phyloP scores from a whole-genome alignment of 305 asterid genomes.

The Fraxinus nigra region DNA sequence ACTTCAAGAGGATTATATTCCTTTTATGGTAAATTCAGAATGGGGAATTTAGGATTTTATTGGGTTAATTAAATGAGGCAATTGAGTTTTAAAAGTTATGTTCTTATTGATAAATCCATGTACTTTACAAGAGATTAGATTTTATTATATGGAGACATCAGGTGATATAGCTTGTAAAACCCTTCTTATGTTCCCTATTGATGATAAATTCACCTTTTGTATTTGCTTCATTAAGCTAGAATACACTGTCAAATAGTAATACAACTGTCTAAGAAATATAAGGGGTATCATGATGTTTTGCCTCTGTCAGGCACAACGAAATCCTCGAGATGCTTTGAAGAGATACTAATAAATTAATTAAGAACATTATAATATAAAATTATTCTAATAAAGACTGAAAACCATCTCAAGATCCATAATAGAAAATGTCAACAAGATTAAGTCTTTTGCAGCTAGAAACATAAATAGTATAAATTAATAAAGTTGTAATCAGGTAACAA shows the following conservation, averaged over 20 bases:
- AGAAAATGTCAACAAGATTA: background rate
- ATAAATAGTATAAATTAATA: background rate
- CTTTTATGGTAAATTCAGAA: background rate
- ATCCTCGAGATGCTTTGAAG: background rate
- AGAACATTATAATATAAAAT: no score
- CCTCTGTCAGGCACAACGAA: background rate
- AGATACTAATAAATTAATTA: background rate
- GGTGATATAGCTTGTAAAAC: background rate
- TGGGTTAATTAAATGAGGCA: background rate
- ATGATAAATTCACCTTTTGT: background rate
- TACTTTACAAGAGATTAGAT: background rate
- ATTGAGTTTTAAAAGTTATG: background rate
- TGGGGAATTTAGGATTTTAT: background rate
- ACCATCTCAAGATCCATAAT: background rate
- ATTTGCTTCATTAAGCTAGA: background rate
- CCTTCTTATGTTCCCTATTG: background rate
- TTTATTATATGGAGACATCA: background rate
- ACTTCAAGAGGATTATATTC: background rate
- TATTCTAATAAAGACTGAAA: background rate
- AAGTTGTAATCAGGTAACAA: background rate
- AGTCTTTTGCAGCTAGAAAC: background rate
- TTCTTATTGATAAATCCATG: background rate
- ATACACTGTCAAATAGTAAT: background rate
- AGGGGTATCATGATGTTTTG: background rate
- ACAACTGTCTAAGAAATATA: background rate